Conservation (phyloP, 2,329 filamentous ascomycete genomes). For the Pseudocercospora macadamiae region DNA sequence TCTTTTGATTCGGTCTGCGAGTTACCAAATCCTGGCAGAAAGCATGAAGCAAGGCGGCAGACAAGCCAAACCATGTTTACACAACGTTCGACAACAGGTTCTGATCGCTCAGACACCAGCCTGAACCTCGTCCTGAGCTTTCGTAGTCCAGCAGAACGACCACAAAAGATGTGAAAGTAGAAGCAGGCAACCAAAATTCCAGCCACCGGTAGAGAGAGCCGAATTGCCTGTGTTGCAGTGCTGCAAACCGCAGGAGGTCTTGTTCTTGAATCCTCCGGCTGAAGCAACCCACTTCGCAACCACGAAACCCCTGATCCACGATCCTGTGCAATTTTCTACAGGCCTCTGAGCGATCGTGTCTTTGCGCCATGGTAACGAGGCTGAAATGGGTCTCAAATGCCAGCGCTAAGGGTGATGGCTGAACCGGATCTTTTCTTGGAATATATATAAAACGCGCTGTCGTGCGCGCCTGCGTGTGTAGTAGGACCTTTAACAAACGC, state of each 20-base stretch:
- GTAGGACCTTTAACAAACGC: too few relatives aligned
- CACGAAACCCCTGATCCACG: not conserved
- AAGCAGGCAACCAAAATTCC: not conserved
- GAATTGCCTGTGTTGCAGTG: not conserved
- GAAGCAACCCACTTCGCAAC: not conserved
- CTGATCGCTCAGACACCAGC: not conserved
- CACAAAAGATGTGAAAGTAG: not conserved
- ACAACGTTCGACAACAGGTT: slow-evolving; percentile 4
- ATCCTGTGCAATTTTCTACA: not conserved
- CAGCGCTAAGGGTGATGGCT: not conserved
- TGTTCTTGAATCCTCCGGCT: not conserved
- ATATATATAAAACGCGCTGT: not conserved
- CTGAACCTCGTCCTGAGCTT: not conserved
- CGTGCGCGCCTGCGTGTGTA: too few relatives aligned
- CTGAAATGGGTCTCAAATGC: not conserved
- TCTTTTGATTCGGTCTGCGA: not conserved
- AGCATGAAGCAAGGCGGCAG: not conserved
- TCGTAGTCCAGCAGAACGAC: not conserved
- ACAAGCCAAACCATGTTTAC: slow-evolving; percentile 3
- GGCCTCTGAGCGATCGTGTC: not conserved
- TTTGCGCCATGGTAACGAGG: not conserved
- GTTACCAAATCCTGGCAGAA: not conserved
- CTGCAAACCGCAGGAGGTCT: not conserved
- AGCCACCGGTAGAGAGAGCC: not conserved
- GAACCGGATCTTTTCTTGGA: not conserved